phyloP scores from a whole-genome alignment of 352 stramenopile species.

The Pythium biforme region DNA sequence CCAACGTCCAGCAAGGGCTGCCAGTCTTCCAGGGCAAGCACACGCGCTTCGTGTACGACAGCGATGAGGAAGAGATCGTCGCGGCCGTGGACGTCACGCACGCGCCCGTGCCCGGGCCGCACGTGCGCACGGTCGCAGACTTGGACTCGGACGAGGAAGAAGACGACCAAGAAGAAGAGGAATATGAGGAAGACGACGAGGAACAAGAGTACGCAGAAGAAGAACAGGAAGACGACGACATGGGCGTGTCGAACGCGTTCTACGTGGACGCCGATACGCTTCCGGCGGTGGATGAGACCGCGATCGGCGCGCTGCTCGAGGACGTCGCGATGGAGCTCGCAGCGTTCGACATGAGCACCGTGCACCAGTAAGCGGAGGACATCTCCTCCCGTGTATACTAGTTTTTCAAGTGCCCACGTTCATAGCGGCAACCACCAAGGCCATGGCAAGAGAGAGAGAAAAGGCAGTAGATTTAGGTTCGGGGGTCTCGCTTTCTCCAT shows the following conservation, averaged over 20 bases:
- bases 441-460: background rate
- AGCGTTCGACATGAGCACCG: conserved; percentile 47
- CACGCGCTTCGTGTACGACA: conserved; percentile 81
- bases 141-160: conserved; percentile 44
- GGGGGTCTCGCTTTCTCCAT: conserved; percentile 1
- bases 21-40: conserved; percentile 78
- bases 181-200: conserved; percentile 31
- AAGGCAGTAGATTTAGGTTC: background rate
- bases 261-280: conserved; percentile 27
- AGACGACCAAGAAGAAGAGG: conserved; percentile 38
- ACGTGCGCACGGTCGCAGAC: conserved; percentile 63
- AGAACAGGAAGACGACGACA: conserved; percentile 17
- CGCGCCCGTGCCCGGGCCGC: conserved; percentile 44
- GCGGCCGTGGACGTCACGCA: conserved; percentile 63
- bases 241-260: conserved; percentile 34
- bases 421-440: too few relatives aligned
- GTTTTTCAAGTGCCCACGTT: too few relatives aligned
- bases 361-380: conserved; percentile 21
- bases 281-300: conserved; percentile 32
- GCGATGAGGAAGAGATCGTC: conserved; percentile 67
- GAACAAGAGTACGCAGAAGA: conserved; percentile 26
- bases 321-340: conserved; percentile 77
- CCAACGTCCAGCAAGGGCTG: conserved; percentile 56
- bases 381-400: background rate
- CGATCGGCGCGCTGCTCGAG: conserved; percentile 49